Conservation (phyloP, 768 basidiomycete species). For the Chalciporus pseudorubinellus region DNA sequence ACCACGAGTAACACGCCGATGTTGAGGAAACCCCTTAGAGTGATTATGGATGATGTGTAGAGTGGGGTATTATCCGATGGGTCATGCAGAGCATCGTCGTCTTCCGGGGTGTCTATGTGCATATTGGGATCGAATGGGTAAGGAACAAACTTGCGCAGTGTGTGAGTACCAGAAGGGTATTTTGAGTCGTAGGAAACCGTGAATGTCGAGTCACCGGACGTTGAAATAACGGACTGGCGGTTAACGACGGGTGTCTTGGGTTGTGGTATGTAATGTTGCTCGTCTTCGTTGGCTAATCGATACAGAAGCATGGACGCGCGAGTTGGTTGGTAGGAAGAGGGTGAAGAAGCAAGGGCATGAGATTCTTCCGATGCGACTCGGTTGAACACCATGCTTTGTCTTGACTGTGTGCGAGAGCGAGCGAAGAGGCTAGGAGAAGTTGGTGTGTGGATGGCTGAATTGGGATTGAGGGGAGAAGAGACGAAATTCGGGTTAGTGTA, state of each 20-base stretch:
- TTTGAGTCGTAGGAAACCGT: slow-evolving; percentile 58
- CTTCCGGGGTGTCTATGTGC: slow-evolving; percentile 59
- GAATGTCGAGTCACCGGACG: slow-evolving; percentile 50
- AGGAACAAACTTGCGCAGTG: slow-evolving; percentile 47
- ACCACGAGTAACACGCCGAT: slow-evolving; percentile 65
- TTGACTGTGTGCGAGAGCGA: slow-evolving; percentile 40
- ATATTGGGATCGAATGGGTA: slow-evolving; percentile 68
- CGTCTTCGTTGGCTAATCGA: slow-evolving; percentile 44
- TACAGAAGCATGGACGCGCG: slow-evolving; percentile 69
- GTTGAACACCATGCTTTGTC: slow-evolving; percentile 40
- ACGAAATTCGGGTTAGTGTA: slow-evolving; percentile 34
- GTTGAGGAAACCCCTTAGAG: slow-evolving; percentile 60
- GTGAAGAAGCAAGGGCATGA: slow-evolving; percentile 37
- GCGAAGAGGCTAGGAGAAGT: slow-evolving; percentile 10
- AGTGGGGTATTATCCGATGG: slow-evolving; percentile 37
- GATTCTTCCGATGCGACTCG: slow-evolving; percentile 46
- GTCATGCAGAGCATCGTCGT: slow-evolving; percentile 77
- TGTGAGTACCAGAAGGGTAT: slow-evolving; percentile 49
- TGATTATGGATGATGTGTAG: slow-evolving; percentile 26
- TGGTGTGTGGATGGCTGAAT: slow-evolving; percentile 19
- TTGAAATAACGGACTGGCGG: slow-evolving; percentile 47
- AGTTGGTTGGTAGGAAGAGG: slow-evolving; percentile 18
- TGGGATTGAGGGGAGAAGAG: slow-evolving; percentile 55
- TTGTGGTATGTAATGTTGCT: slow-evolving; percentile 33
- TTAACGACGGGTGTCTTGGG: slow-evolving; percentile 27